Base-by-base conservation (phyloP, 225 moss, liverwort and hornwort genomes). In the Neckera pumila region DNA sequence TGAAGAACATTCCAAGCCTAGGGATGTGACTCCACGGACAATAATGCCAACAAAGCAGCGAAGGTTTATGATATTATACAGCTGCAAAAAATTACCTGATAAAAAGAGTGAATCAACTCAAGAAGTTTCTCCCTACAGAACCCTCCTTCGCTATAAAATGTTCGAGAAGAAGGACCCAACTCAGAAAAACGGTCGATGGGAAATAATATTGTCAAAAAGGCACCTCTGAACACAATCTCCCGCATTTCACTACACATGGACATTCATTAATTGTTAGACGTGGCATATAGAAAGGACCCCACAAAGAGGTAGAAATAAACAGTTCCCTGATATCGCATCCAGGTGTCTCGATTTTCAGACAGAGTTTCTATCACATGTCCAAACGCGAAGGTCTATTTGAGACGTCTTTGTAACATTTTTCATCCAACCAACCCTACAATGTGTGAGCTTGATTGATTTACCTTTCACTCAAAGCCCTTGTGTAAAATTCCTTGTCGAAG, bases 151-250 rank as follows among this genome's bases (percentile, higher is more conserved):
- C 92, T 95, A 85, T 91, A 92, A 84, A 91, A 93, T 56, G 95
- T 95, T 80, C 91, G 90, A 81, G 95, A 93, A 38, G 93, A 90
- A 80, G 95, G 93, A 64, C 95, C 95, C 89, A 95, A 82, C 84
- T 95, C 95, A 66, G 91, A 90, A 81, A 95, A 95, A 47, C 93
- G 95, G 85, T 95, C 95, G 36, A 93, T 83, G 28, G 95, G 95
- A 82, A 95, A 93, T 87, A 95, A 81, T 86, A 95, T 88, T 70
- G 95, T 95, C 90, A 93, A 77, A 69, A 95, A 95, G 58, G 92
- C 83, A 54, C 92, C 92, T 87, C 84, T 88, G 89, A 92, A 95
- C 42, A 95, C 93, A 73, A 93, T 91, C 91, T 95, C 93, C 90
- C 86, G 93, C 87, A 91, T 93, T 83, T 95, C 95, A 89, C 94